Evolutionary conservation across 208 protist species (phyloP).

Genomic region (Leptomonas pyrrhocoris): DNA sequence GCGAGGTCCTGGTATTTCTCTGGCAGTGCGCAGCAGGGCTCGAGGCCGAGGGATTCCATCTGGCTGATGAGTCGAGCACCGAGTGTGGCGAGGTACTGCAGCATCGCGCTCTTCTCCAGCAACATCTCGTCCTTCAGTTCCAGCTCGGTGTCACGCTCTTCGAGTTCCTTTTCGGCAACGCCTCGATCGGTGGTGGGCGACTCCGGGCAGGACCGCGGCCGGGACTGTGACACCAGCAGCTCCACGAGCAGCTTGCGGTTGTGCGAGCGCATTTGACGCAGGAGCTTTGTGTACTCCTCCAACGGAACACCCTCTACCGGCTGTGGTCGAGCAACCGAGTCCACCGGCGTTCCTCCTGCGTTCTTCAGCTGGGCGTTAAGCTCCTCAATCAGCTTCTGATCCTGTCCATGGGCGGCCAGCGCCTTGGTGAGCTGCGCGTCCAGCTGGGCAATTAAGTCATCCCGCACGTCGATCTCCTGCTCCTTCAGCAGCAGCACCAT

Average conservation of each 20-base stretch:
- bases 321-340: conserved; percentile 29
- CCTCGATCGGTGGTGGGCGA: conserved; percentile 4
- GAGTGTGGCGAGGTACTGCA: conserved; percentile 76
- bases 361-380: conserved; percentile 45
- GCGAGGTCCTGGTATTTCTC: conserved; percentile 69
- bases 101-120: conserved; percentile 77
- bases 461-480: conserved; percentile 64
- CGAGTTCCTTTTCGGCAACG: conserved; percentile 51
- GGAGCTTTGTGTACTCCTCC: conserved; percentile 70
- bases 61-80: conserved; percentile 71
- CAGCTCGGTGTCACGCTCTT: conserved; percentile 71
- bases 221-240: conserved; percentile 39
- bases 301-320: conserved; percentile 65
- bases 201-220: not conserved
- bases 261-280: conserved; percentile 58
- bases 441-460: conserved; percentile 63
- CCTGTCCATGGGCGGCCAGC: conserved; percentile 42
- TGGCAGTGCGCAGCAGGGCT: conserved; percentile 74
- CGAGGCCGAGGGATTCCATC: conserved; percentile 64
- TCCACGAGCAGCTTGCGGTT: conserved; percentile 51
- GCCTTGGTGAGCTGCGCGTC: conserved; percentile 55
- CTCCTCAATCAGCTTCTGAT: conserved; percentile 44
- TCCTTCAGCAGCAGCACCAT: conserved; percentile 61
- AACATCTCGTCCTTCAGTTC: conserved; percentile 79
- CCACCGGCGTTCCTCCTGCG: conserved; percentile 28